A percentile compares a stretch with the other conserved stretches of the same genome.
phyloP scores from a whole-genome alignment of 345 rosid genomes.

The Excoecaria agallocha region DNA sequence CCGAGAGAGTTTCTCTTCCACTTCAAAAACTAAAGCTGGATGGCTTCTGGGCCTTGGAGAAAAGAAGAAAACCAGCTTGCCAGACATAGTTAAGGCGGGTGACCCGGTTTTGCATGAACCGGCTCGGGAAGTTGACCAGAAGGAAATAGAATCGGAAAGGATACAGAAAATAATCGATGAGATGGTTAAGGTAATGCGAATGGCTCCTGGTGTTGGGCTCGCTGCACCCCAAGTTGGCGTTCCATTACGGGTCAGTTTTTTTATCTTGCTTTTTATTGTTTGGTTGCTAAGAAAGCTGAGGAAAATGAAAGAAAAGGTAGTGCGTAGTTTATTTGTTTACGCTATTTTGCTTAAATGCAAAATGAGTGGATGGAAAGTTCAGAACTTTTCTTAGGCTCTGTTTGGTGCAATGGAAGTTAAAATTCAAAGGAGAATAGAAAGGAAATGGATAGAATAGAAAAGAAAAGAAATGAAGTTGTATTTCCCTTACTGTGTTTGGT shows the following conservation, averaged over 20 bases:
- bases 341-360: background rate
- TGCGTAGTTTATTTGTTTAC: background rate
- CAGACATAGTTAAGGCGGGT: constrained; percentile 69
- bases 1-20: constrained; percentile 35
- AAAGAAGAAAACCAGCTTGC: constrained; percentile 48
- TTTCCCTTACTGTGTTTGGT: no score
- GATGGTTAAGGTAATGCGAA: constrained; percentile 70
- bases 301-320: background rate
- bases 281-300: background rate
- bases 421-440: no score
- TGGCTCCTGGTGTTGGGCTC: constrained; percentile 90
- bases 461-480: no score
- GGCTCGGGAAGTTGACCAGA: constrained; percentile 66
- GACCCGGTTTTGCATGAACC: constrained; percentile 89
- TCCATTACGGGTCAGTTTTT: constrained; percentile 53
- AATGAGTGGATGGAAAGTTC: no score
- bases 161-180: constrained; percentile 78
- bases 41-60: constrained; percentile 81
- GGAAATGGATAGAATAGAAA: no score
- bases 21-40: constrained; percentile 59
- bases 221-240: constrained; percentile 94
- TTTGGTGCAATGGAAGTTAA: no score
- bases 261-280: background rate
- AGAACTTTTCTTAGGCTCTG: no score
- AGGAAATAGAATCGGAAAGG: constrained; percentile 70